Percentiles rank a stretch among this genome's conserved stretches.
Conservation (phyloP, 306 rosid genomes). For the Pyrus communis region DNA sequence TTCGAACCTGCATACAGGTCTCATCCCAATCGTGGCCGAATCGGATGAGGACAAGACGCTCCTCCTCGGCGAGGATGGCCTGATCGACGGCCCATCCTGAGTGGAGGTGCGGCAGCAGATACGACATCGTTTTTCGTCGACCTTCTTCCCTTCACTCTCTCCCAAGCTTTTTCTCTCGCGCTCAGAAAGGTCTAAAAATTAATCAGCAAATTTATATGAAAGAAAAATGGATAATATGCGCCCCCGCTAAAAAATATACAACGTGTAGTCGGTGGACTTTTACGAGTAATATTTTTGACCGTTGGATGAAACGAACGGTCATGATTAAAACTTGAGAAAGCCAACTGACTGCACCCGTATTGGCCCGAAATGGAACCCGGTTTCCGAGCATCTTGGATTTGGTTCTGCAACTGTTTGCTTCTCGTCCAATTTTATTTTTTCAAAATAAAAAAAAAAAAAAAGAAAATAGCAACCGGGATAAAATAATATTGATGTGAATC, state of each 20-base stretch:
- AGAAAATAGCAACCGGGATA: background rate
- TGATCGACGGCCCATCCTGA: conserved; percentile 63
- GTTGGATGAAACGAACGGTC: background rate
- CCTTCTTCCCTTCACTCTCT: background rate
- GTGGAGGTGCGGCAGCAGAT: conserved; percentile 67
- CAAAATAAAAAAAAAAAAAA: too few relatives aligned
- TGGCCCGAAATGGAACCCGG: background rate
- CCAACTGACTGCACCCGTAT: background rate
- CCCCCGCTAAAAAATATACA: background rate
- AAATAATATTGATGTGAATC: too few relatives aligned
- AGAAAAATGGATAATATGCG: too few relatives aligned
- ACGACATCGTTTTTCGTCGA: conserved; percentile 6
- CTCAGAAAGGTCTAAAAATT: background rate
- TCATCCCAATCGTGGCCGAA: conserved; percentile 89
- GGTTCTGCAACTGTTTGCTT: background rate
- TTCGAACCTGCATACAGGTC: conserved; percentile 73
- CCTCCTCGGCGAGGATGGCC: conserved; percentile 81
- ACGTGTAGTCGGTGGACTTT: background rate
- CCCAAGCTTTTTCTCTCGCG: background rate
- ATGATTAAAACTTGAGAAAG: background rate
- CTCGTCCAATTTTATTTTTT: background rate
- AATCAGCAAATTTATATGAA: background rate
- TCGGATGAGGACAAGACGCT: conserved; percentile 76
- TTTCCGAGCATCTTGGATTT: background rate
- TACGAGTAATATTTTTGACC: background rate